phyloP scores from a whole-genome alignment of 306 rosid species.

The Vigna hirtella region DNA sequence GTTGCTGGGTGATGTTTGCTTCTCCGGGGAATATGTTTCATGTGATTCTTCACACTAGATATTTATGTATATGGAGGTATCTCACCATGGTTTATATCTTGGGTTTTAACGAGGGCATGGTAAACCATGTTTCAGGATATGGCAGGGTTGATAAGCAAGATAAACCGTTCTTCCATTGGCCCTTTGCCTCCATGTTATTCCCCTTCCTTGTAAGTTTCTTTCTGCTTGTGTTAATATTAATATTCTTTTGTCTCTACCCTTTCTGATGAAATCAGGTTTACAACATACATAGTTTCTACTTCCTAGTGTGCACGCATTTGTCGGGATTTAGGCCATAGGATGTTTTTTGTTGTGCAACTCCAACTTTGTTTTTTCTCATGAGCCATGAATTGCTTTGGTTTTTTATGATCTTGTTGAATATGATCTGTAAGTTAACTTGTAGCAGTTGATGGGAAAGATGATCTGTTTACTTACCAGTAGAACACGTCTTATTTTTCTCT shows the following conservation, averaged over 20 bases:
- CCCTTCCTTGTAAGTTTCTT: conserved; percentile 80
- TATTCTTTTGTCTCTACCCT: conserved; percentile 23
- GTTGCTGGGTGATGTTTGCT: conserved; percentile 11
- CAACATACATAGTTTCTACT: conserved; percentile 16
- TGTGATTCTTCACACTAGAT: conserved; percentile 17
- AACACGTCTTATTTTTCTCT: background rate
- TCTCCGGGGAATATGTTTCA: conserved; percentile 31
- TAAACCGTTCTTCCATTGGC: conserved; percentile 95
- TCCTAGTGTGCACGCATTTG: conserved; percentile 3
- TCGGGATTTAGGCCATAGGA: background rate
- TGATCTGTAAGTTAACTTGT: background rate
- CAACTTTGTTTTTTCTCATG: conserved; percentile 3
- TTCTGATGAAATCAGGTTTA: conserved; percentile 24
- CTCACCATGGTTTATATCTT: conserved; percentile 18
- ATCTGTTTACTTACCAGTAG: conserved; percentile 29
- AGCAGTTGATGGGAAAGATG: background rate
- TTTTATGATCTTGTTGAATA: background rate
- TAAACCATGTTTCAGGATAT: conserved; percentile 78
- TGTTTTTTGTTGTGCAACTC: conserved; percentile 5
- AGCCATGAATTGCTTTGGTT: background rate
- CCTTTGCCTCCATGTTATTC: conserved; percentile 97
- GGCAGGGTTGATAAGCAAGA: conserved; percentile 99
- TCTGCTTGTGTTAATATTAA: conserved; percentile 38
- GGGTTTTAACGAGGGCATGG: conserved; percentile 37
- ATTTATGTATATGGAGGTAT: background rate